Evolutionary conservation across 2,329 filamentous ascomycete genomes (phyloP), one percentile per base, ranked within the genome.

Genomic region (Alternaria incomplexa): DNA sequence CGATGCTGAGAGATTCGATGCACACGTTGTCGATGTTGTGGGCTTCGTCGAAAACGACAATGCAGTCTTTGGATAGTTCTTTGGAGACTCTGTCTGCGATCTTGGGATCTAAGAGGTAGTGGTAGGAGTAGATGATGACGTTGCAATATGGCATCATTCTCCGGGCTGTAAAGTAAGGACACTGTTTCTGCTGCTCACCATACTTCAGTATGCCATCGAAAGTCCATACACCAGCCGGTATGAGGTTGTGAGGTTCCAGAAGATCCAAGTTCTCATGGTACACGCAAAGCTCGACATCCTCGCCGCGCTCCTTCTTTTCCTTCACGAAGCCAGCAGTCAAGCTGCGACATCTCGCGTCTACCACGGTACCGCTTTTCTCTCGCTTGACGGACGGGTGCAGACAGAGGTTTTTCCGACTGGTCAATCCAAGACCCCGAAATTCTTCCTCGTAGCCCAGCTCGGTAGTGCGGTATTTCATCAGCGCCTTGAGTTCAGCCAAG

Each of bases 121-220:
- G 96, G 77, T 99, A 99, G 0, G 96, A 99, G 83, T 99, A 99
- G 70, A 99, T 99, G 75, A 99, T 97, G 76, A 99, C 93, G 78
- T 99, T 98, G 86, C 96, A 99, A 77, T 94, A 98, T 74, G 96
- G 91, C 95, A 99, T 98, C 96, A 99, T 99, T 67, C 96, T 89
- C 62, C 96, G 87, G 13, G 93, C 92, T 13, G 95, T 97, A 73
- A 99, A 99, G 79, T 99, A 99, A 0, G 96, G 96, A 72, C 96
- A 99, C 79, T 98, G 96, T 78, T 97, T 97, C 67, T 97, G 90
- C 73, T 97, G 87, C 80, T 99, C 95, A 56, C 96, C 95, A 73
- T 99, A 98, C 67, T 87, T 89, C 61, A 97, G 82, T 51, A 99
- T 87, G 13, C 90, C 93, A 71, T 99, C 96, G 54, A 99, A 88